Conservation (phyloP, 768 basidiomycete species). For the Suillus discolor region DNA sequence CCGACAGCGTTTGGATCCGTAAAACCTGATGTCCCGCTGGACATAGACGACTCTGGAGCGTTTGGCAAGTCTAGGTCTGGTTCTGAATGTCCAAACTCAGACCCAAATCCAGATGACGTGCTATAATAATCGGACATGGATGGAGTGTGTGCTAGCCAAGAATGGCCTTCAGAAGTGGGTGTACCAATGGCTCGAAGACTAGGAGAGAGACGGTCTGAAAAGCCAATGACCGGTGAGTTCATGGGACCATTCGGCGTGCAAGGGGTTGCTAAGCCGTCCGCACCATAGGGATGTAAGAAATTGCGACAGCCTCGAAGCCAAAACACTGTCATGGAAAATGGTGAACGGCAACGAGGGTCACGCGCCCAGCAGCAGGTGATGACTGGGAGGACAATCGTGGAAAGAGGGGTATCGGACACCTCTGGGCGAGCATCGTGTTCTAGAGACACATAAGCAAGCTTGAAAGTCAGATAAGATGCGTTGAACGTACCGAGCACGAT, state of each 20-base stretch:
- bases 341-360: slow-evolving; percentile 51
- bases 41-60: neutral
- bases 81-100: neutral
- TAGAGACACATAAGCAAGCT: slow-evolving; percentile 30
- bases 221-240: neutral
- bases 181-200: neutral
- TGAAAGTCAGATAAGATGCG: slow-evolving; percentile 18
- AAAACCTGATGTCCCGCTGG: neutral
- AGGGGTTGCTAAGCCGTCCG: neutral
- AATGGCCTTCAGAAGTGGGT: slow-evolving; percentile 17
- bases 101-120: slow-evolving; percentile 2
- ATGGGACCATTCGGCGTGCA: neutral
- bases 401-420: slow-evolving; percentile 42
- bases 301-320: neutral
- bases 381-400: slow-evolving; percentile 40
- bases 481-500: slow-evolving; percentile 50
- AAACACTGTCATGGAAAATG: slow-evolving; percentile 40
- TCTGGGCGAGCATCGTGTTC: slow-evolving; percentile 54
- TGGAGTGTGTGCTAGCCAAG: slow-evolving; percentile 9
- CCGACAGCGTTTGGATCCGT: neutral
- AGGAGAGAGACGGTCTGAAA: neutral
- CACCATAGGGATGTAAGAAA: neutral
- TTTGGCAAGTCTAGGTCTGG: neutral
- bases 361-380: slow-evolving; percentile 59
- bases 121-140: neutral